Conservation (phyloP, 2,329 filamentous ascomycete genomes). For the Botryotinia calthae region DNA sequence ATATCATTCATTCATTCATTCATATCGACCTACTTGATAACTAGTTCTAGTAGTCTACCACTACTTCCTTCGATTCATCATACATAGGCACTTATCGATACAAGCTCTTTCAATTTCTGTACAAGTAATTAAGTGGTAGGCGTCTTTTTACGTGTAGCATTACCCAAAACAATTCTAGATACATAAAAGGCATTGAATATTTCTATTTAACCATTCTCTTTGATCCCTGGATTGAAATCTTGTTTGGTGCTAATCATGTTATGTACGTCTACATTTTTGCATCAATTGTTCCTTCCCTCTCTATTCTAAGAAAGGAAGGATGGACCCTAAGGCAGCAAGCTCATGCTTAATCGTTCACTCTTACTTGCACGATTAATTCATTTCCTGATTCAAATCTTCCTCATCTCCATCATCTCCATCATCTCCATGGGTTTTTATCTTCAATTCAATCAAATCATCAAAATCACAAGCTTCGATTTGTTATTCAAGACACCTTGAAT, state of each 20-base stretch:
- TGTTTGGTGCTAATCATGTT: not conserved
- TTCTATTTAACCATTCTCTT: not conserved
- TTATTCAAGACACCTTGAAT: not conserved
- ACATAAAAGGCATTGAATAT: too few species aligned
- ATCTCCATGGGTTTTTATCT: not conserved
- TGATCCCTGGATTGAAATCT: not conserved
- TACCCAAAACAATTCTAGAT: not conserved
- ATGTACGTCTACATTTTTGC: not conserved
- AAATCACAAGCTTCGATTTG: not conserved
- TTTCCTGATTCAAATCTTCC: not conserved
- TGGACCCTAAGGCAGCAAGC: not conserved
- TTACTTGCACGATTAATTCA: not conserved
- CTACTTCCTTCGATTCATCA: not conserved
- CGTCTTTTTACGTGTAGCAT: not conserved
- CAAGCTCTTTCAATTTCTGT: not conserved
- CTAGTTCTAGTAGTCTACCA: too few species aligned
- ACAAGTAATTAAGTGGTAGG: not conserved
- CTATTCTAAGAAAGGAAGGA: not conserved
- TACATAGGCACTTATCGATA: not conserved
- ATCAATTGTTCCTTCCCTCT: not conserved
- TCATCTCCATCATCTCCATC: not conserved
- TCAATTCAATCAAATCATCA: not conserved
- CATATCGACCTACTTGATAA: too few species aligned
- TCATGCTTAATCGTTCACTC: not conserved
- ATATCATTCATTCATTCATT: too few species aligned